Evolutionary conservation across 768 basidiomycete genomes (phyloP), one percentile per base, ranked within the genome.

Genomic region (Sarcodon aspratus): DNA sequence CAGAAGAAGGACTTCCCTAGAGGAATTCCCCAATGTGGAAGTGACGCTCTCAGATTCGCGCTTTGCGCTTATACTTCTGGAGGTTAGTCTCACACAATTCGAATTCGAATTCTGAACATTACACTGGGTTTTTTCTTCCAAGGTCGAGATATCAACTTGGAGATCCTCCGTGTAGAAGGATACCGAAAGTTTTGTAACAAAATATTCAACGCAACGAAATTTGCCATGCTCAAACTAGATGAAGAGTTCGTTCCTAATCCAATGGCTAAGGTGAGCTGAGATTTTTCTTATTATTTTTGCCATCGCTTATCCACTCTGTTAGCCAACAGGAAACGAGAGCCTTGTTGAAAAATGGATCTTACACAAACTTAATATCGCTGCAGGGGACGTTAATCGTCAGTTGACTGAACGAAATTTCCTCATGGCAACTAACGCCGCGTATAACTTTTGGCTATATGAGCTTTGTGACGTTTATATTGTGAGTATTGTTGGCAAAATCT

Each of bases 171-270:
- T 47, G 92, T 98, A 33, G 94, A 98, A 67, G 96, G 94, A 2
- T 98, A 98, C 66, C 82, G 96, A 66, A 98, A 98, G 67, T 99
- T 99, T 73, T 98, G 96, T 72, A 99, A 99, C 72, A 98, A 98
- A 72, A 81, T 98, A 27, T 98, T 95, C 76, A 99, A 99, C 61
- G 96, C 96, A 1, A 97, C 93, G 44, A 94, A 94, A 66, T 98
- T 99, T 58, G 95, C 94, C n/a, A 92, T 98, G 86, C 79, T 97
- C 64, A 95, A 95, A 69, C 72, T 99, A 33, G 93, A 92, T 49
- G 80, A 80, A 36, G 65, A 72, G 37, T 98, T 96, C 57, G 79
- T 84, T 32, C 92, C 95, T 12, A 71, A 79, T 51, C 68, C 79
- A 1, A 69, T 73, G 3, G 68, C 80, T 10, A 79, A 85, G 75